Percentiles rank a stretch among this genome's conserved stretches.
These are phyloP conservation scores for Moesziomyces globuligerus DNA, from an alignment of 1,284 basidiomycete genomes.

Conservation along the genomic window DNA sequence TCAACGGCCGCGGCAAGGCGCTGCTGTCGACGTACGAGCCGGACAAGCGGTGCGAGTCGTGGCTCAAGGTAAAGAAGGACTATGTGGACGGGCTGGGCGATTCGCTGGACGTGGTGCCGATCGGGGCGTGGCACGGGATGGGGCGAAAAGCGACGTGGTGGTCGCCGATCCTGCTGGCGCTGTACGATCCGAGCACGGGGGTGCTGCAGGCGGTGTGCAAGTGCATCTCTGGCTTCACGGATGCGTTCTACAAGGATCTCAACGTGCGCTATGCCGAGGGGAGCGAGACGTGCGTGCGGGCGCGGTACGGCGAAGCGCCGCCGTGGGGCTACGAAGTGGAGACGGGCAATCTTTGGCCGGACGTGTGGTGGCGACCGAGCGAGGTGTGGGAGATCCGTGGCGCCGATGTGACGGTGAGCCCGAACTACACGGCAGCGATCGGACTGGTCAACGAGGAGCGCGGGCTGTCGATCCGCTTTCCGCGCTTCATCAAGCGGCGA, in stretches of 20 bases:
- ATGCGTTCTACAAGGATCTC: slow-evolving; percentile 77
- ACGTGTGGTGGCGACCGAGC: slow-evolving; percentile 77
- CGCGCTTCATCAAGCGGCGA: slow-evolving; percentile 66
- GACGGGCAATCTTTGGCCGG: slow-evolving; percentile 76
- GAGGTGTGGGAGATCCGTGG: slow-evolving; percentile 81
- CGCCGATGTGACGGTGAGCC: slow-evolving; percentile 83
- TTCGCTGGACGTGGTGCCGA: slow-evolving; percentile 54
- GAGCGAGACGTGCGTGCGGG: slow-evolving; percentile 29
- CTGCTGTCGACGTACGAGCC: slow-evolving; percentile 90
- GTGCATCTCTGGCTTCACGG: slow-evolving; percentile 79
- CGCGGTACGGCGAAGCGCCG: slow-evolving; percentile 21
- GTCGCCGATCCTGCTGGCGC: slow-evolving; percentile 85
- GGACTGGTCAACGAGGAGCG: slow-evolving; percentile 74
- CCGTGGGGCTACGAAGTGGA: slow-evolving; percentile 47
- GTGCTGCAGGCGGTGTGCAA: slow-evolving; percentile 71
- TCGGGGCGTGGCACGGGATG: slow-evolving; percentile 84
- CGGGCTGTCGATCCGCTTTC: slow-evolving; percentile 71
- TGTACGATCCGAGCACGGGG: slow-evolving; percentile 78
- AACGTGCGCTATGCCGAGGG: slow-evolving; percentile 44
- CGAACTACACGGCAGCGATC: slow-evolving; percentile 83
- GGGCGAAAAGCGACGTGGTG: slow-evolving; percentile 94
- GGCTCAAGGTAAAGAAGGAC: slow-evolving; percentile 76
- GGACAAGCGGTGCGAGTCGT: slow-evolving; percentile 68
- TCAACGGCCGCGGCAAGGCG: slow-evolving; percentile 72
- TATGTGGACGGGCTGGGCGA: slow-evolving; percentile 76